A percentile compares a stretch with the other conserved stretches of the same genome.
Conservation (phyloP, 202 grass and related monocot species). For the Elaeis oleifera region DNA sequence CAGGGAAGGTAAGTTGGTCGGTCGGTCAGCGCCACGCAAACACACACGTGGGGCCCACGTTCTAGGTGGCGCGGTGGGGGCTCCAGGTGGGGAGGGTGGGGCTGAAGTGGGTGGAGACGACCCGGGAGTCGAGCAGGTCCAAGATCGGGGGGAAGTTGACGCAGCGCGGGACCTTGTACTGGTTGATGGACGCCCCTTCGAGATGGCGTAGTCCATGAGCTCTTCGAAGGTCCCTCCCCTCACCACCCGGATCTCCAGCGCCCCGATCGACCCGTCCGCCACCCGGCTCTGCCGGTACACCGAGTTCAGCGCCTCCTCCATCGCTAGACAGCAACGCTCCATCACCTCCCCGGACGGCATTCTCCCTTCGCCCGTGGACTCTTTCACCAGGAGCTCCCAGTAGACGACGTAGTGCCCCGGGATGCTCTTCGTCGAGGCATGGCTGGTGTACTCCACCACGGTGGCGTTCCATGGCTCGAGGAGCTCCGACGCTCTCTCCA, state of each 20-base stretch:
- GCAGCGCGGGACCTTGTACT: slow-evolving; percentile 89
- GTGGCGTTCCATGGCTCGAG: slow-evolving; percentile 55
- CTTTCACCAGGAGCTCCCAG: slow-evolving; percentile 64
- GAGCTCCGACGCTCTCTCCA: slow-evolving; percentile 55
- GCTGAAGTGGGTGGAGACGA: slow-evolving; percentile 74
- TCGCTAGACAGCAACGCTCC: slow-evolving; percentile 54
- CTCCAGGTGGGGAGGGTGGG: slow-evolving; percentile 64
- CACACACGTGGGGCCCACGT: too few relatives aligned
- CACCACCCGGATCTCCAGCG: slow-evolving; percentile 89
- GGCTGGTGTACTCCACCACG: slow-evolving; percentile 84
- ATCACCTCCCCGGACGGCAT: slow-evolving; percentile 32
- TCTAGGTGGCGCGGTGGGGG: slow-evolving; percentile 8
- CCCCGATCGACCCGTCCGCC: slow-evolving; percentile 79
- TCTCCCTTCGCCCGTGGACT: background rate
- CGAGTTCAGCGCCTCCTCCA: slow-evolving; percentile 75
- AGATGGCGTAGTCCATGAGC: slow-evolving; percentile 94
- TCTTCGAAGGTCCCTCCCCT: slow-evolving; percentile 74
- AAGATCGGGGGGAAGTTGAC: slow-evolving; percentile 83
- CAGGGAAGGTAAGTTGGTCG: too few relatives aligned
- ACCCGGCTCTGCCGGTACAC: slow-evolving; percentile 92
- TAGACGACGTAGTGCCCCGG: slow-evolving; percentile 92
- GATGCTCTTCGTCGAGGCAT: slow-evolving; percentile 58
- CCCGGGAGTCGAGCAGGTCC: slow-evolving; percentile 85
- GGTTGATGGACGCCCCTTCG: slow-evolving; percentile 78
- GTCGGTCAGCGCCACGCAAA: too few relatives aligned